phyloP scores from a whole-genome alignment of 805 yeast genomes.

The Candida rishiriensis region DNA sequence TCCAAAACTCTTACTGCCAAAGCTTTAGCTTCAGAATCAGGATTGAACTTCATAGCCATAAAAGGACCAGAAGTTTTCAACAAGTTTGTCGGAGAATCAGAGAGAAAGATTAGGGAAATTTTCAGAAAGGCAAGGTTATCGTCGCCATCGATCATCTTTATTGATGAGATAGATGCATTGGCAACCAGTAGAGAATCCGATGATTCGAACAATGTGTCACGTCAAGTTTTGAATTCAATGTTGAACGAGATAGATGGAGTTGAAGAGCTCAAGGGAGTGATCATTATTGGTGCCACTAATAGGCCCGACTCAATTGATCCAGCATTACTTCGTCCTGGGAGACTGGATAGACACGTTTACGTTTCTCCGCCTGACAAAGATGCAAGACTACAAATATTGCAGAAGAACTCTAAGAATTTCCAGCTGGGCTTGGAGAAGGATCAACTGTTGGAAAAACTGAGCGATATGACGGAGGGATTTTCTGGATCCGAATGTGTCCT shows the following conservation, averaged over 20 bases:
- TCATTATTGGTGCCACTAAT: slow-evolving; percentile 93
- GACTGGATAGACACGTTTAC: slow-evolving; percentile 88
- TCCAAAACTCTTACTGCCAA: slow-evolving; percentile 93
- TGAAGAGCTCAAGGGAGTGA: slow-evolving; percentile 90
- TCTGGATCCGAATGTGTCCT: slow-evolving; percentile 96
- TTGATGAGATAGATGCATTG: slow-evolving; percentile 95
- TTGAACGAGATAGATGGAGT: slow-evolving; percentile 97
- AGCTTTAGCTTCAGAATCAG: slow-evolving; percentile 93
- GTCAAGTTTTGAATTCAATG: slow-evolving; percentile 83
- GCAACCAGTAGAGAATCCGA: slow-evolving; percentile 69
- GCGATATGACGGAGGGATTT: slow-evolving; percentile 75
- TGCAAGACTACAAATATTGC: slow-evolving; percentile 75
- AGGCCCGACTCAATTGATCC: slow-evolving; percentile 91
- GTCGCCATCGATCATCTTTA: slow-evolving; percentile 89
- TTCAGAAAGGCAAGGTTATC: slow-evolving; percentile 90
- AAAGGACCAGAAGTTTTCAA: slow-evolving; percentile 95
- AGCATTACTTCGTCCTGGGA: slow-evolving; percentile 91
- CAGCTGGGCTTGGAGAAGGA: slow-evolving; percentile 40
- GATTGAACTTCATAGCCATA: slow-evolving; percentile 87
- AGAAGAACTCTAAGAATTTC: slow-evolving; percentile 67
- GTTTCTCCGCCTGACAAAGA: slow-evolving; percentile 86
- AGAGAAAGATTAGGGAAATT: slow-evolving; percentile 89
- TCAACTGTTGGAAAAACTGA: slow-evolving; percentile 41
- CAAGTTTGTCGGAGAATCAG: slow-evolving; percentile 95
- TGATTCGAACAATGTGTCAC: slow-evolving; percentile 63